Percentiles rank a stretch among this genome's conserved stretches.
Conservation (phyloP, 176 grass and related monocot species). For the Rhynchospora breviuscula region DNA sequence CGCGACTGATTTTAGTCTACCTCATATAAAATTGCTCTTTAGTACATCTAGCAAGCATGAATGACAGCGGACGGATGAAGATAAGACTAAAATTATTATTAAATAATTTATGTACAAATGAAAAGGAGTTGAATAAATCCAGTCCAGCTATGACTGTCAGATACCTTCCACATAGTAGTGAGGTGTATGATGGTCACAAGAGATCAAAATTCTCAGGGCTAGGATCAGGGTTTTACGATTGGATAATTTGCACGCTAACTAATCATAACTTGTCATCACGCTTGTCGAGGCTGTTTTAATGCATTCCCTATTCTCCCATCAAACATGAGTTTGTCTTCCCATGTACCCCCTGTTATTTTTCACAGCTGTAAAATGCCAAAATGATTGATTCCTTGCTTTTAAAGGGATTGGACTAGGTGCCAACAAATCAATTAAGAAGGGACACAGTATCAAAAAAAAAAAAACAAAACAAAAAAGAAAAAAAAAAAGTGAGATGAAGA, state of each 20-base stretch:
- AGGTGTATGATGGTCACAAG: background rate
- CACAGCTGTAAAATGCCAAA: background rate
- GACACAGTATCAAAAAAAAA: too few species aligned
- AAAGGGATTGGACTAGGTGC: background rate
- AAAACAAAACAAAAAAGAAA: too few species aligned
- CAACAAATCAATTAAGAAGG: background rate
- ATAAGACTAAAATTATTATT: too few species aligned
- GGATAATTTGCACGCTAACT: conserved; percentile 6
- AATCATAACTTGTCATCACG: conserved; percentile 27
- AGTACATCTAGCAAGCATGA: too few species aligned
- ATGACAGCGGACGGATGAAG: too few species aligned
- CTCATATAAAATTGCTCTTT: too few species aligned
- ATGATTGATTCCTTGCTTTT: background rate
- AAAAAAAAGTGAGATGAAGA: too few species aligned
- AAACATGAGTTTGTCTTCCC: background rate
- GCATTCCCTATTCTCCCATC: background rate
- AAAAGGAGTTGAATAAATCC: too few species aligned
- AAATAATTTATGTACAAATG: too few species aligned
- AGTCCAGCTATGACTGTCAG: too few species aligned
- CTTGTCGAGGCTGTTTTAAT: conserved; percentile 19
- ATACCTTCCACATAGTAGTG: background rate
- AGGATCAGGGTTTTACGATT: background rate
- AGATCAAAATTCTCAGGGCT: background rate
- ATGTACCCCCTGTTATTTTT: background rate
- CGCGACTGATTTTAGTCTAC: too few species aligned